Conservation (phyloP, 805 yeast genomes). For the Lipomyces lipofer region DNA sequence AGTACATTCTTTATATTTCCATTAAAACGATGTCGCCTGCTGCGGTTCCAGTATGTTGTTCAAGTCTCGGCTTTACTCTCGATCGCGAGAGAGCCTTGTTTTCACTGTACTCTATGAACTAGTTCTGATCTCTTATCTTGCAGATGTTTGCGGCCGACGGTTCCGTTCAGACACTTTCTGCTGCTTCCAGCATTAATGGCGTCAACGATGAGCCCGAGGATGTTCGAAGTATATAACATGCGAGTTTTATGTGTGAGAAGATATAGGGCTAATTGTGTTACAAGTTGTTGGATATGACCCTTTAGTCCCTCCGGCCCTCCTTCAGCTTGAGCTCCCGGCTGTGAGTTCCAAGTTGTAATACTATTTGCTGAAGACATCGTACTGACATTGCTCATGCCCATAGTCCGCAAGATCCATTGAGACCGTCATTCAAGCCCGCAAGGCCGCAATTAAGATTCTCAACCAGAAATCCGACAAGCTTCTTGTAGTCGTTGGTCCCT, state of each 20-base stretch:
- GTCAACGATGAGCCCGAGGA: slow-evolving; percentile 34
- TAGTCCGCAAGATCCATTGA: slow-evolving; percentile 36
- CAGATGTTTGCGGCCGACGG: slow-evolving; percentile 30
- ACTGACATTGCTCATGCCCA: background rate
- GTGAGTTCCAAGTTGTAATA: slow-evolving; percentile 6
- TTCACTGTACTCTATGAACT: too few species aligned
- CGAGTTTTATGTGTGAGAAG: background rate
- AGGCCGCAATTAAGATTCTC: slow-evolving; percentile 72
- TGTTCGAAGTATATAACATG: slow-evolving; percentile 32
- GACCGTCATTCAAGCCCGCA: slow-evolving; percentile 75
- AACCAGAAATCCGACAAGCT: slow-evolving; percentile 78
- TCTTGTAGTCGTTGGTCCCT: slow-evolving; percentile 90
- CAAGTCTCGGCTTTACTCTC: too few species aligned
- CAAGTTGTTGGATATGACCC: slow-evolving; percentile 77
- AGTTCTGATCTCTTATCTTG: too few species aligned
- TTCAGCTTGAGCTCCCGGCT: slow-evolving; percentile 76
- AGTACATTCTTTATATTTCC: too few species aligned
- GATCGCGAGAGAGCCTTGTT: too few species aligned
- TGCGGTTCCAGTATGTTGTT: too few species aligned
- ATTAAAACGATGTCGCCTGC: too few species aligned
- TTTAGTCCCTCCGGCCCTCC: slow-evolving; percentile 84
- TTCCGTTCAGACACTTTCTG: slow-evolving; percentile 6
- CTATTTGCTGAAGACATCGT: slow-evolving; percentile 37
- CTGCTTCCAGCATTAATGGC: slow-evolving; percentile 22
- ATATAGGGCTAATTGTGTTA: background rate